These are phyloP conservation scores for Monilinia aucupariae DNA, from an alignment of 2,329 filamentous ascomycete genomes.

Conservation along the genomic window DNA sequence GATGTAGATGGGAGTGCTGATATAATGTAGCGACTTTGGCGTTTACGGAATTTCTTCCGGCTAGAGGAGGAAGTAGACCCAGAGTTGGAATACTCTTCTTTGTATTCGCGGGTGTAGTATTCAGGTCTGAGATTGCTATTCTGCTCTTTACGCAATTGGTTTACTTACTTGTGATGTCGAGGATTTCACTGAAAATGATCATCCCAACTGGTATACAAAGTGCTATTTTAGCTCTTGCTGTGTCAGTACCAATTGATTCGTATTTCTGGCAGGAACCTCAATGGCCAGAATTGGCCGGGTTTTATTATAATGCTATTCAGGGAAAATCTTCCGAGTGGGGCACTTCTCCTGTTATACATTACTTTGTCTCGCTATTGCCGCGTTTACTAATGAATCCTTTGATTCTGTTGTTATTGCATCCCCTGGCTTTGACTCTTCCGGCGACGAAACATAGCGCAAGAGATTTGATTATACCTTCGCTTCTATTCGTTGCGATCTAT, in stretches of 20 bases:
- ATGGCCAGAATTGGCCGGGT: slow-evolving; percentile 87
- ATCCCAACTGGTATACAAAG: slow-evolving; percentile 62
- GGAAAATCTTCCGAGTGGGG: slow-evolving; percentile 86
- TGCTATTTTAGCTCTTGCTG: slow-evolving; percentile 57
- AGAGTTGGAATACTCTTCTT: slow-evolving; percentile 61
- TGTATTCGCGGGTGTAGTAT: slow-evolving; percentile 74
- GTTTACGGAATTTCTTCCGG: slow-evolving; percentile 40
- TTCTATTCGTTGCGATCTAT: slow-evolving; percentile 73
- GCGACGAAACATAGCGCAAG: slow-evolving; percentile 42
- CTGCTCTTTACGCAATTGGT: slow-evolving; percentile 64
- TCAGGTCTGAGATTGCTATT: slow-evolving; percentile 83
- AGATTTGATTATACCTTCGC: slow-evolving; percentile 56
- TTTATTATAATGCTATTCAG: slow-evolving; percentile 84
- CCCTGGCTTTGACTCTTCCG: slow-evolving; percentile 45
- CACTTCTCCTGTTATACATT: slow-evolving; percentile 77
- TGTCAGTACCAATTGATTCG: slow-evolving; percentile 75
- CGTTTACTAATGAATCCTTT: slow-evolving; percentile 79
- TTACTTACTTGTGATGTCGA: slow-evolving; percentile 54
- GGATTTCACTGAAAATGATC: slow-evolving; percentile 51
- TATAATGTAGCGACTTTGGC: slow-evolving; percentile 57
- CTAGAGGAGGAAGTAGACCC: slow-evolving; percentile 38
- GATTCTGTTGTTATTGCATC: slow-evolving; percentile 48
- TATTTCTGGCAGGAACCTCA: slow-evolving; percentile 86
- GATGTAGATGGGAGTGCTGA: slow-evolving; percentile 13
- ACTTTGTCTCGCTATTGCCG: slow-evolving; percentile 76